Evolutionary conservation across 1,139 yeast species (phyloP).

Genomic region (Yamadazyma epiphylla): DNA sequence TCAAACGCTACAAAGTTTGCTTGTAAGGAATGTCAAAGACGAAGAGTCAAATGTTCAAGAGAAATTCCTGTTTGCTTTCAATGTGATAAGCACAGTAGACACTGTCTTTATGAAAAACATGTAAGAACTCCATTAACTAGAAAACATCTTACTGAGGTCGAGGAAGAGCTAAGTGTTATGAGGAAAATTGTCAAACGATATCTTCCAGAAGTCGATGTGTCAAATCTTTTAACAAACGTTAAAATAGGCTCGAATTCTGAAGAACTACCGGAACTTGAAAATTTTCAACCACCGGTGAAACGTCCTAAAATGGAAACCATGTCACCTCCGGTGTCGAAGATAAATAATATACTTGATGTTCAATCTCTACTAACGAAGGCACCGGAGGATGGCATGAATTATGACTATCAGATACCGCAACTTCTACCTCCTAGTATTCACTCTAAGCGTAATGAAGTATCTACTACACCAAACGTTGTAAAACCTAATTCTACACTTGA

Average conservation of each 20-base stretch:
- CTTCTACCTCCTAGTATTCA: conserved; percentile 7
- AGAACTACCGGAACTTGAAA: conserved; percentile 7
- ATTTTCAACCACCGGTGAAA: not conserved
- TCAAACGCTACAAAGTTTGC: conserved; percentile 7
- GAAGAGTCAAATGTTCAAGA: conserved; percentile 16
- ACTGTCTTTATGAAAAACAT: conserved; percentile 15
- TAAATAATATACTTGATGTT: too few species aligned
- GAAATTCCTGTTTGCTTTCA: conserved; percentile 13
- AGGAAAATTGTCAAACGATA: conserved; percentile 8
- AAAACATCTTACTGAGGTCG: conserved; percentile 17
- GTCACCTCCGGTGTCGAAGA: too few species aligned
- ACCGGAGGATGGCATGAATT: conserved; percentile 1
- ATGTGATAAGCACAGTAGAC: conserved; percentile 14
- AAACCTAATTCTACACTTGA: conserved; percentile 2
- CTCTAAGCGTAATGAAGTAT: not conserved
- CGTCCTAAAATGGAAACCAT: not conserved
- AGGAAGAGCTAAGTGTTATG: conserved; percentile 12
- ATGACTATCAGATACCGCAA: conserved; percentile 8
- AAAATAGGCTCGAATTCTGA: conserved; percentile 13
- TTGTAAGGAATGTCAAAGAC: conserved; percentile 17
- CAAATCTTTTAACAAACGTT: conserved; percentile 5
- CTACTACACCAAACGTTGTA: not conserved
- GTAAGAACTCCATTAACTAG: conserved; percentile 16
- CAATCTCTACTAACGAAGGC: conserved; percentile 1
- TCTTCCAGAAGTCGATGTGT: conserved; percentile 11